A percentile compares a stretch with the other conserved stretches of the same genome.
Conservation (phyloP, 495 filamentous ascomycete species). For the Podospora appendiculata region DNA sequence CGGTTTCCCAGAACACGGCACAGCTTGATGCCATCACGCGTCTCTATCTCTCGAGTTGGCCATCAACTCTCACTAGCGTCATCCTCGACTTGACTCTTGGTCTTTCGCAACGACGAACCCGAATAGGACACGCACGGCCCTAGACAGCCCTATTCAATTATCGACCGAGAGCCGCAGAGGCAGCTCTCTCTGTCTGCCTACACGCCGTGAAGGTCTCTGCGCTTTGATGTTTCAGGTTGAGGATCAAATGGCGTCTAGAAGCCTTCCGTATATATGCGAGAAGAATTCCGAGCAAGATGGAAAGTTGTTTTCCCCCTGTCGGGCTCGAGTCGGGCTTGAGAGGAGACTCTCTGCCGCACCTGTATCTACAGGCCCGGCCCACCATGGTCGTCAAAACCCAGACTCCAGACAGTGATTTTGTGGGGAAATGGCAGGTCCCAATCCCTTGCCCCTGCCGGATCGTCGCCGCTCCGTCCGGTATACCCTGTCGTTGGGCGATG, state of each 20-base stretch:
- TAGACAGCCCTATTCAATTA: neutral
- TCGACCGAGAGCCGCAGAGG: neutral
- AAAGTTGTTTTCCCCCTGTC: too few species aligned
- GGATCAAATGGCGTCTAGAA: conserved; percentile 20
- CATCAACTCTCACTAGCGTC: neutral
- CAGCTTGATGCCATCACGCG: conserved; percentile 3
- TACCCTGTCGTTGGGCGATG: too few species aligned
- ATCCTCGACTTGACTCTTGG: neutral
- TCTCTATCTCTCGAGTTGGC: neutral
- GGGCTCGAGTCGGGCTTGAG: too few species aligned
- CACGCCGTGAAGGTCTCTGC: conserved; percentile 9
- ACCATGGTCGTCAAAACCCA: too few species aligned
- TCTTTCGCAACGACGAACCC: neutral
- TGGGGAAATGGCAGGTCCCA: too few species aligned
- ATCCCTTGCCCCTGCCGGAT: too few species aligned
- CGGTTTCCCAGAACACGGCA: neutral
- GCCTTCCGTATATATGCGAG: conserved; percentile 3
- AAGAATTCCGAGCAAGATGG: too few species aligned
- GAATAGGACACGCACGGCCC: conserved; percentile 1
- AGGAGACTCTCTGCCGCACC: too few species aligned
- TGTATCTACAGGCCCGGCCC: too few species aligned
- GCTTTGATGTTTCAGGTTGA: conserved; percentile 11
- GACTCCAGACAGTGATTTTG: too few species aligned
- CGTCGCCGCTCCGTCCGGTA: too few species aligned
- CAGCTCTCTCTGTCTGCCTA: neutral